Evolutionary conservation across 2,329 filamentous ascomycete genomes (phyloP).

Genomic region (Aureobasidium leucospermi): DNA sequence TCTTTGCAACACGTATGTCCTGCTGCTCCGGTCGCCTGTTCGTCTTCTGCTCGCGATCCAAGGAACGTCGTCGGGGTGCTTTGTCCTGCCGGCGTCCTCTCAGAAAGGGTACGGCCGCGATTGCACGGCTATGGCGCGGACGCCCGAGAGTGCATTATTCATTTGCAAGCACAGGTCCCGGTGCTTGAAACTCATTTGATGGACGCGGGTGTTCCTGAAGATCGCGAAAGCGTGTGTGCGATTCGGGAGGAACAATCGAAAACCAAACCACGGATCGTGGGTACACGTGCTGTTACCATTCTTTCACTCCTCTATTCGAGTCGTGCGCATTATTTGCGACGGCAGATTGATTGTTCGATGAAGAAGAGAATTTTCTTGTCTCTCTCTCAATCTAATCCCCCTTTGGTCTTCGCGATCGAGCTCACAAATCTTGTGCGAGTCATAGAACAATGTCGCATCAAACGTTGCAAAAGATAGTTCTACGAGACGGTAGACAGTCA

Average conservation of each 20-base stretch:
- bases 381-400: background rate
- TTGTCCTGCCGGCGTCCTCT: background rate
- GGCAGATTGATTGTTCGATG: background rate
- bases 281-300: background rate
- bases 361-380: background rate
- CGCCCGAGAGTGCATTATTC: no score
- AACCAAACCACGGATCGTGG: background rate
- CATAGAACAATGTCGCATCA: background rate
- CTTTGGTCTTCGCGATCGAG: background rate
- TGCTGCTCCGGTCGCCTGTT: background rate
- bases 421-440: background rate
- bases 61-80: background rate
- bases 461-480: background rate
- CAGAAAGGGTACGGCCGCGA: background rate
- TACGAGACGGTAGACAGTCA: background rate
- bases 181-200: background rate
- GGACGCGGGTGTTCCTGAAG: conserved; percentile 8
- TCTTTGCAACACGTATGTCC: background rate
- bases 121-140: background rate
- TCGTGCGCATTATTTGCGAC: background rate
- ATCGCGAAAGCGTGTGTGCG: background rate
- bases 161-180: background rate
- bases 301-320: background rate
- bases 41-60: background rate
- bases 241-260: no score